Conservation (phyloP, 1,284 basidiomycete genomes). For the Cryptococcus hybrid region DNA sequence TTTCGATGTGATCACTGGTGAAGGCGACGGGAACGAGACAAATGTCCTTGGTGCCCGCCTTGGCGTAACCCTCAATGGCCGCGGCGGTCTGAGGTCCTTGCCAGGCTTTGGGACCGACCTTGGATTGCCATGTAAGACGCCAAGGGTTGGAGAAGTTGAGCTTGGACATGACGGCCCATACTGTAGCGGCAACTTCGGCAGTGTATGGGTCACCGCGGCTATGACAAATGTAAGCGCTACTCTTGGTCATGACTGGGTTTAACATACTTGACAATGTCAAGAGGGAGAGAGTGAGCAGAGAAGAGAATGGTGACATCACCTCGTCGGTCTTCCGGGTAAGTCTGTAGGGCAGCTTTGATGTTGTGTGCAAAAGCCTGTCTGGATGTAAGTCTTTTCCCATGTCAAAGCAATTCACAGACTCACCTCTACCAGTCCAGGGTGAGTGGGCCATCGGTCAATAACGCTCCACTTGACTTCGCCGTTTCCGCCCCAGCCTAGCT, state of each 20-base stretch:
- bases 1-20: conserved; percentile 99
- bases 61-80: conserved; percentile 87
- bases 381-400: not conserved
- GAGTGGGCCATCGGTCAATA: conserved; percentile 96
- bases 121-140: conserved; percentile 96
- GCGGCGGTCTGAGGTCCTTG: conserved; percentile 96
- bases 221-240: conserved; percentile 43
- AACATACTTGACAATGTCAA: conserved; percentile 82
- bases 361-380: conserved; percentile 83
- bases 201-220: conserved; percentile 98
- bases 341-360: conserved; percentile 75
- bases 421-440: conserved; percentile 89
- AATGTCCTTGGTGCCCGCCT: conserved; percentile 81
- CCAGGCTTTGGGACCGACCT: conserved; percentile 97
- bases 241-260: not conserved
- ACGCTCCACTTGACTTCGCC: conserved; percentile 87
- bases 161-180: conserved; percentile 82
- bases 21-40: conserved; percentile 95
- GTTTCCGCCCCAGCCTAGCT: conserved; percentile 52
- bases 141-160: conserved; percentile 69
- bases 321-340: conserved; percentile 69
- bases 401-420: conserved; percentile 27
- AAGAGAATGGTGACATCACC: conserved; percentile 82
- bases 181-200: conserved; percentile 91
- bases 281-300: conserved; percentile 96